Percentiles rank a stretch among this genome's conserved stretches.
These are phyloP conservation scores for Rhizophagus clarus DNA, from an alignment of 192 early-diverging fungal species.

Conservation along the genomic window DNA sequence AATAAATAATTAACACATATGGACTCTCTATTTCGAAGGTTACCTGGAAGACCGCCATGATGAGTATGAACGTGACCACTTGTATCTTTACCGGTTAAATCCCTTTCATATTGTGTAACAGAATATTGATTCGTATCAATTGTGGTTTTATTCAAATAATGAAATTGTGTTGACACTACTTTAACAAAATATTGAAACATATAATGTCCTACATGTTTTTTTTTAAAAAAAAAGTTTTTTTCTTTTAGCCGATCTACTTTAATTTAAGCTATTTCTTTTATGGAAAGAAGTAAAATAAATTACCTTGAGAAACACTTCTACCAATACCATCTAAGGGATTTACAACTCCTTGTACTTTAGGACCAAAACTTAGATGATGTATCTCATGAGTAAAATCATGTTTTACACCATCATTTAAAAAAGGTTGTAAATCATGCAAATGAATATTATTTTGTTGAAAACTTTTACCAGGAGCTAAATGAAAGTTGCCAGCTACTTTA, in stretches of 20 bases:
- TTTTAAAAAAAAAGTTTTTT: neutral
- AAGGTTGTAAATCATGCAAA: conserved; percentile 76
- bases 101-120: conserved; percentile 83
- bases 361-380: conserved; percentile 82
- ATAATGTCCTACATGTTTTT: conserved; percentile 1
- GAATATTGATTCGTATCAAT: conserved; percentile 93
- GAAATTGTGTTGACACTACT: conserved; percentile 86
- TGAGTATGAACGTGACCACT: conserved; percentile 20
- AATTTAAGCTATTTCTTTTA: no score
- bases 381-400: conserved; percentile 86
- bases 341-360: conserved; percentile 44
- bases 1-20: no score
- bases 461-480: conserved; percentile 86
- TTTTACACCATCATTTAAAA: conserved; percentile 51
- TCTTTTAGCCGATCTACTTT: no score
- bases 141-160: conserved; percentile 66
- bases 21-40: no score
- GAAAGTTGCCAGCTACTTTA: conserved; percentile 93
- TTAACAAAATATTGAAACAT: conserved; percentile 94
- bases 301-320: conserved; percentile 71
- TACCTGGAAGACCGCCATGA: conserved; percentile 41
- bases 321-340: conserved; percentile 64
- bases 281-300: neutral
- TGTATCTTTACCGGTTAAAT: conserved; percentile 42
- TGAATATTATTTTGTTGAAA: conserved; percentile 74